Evolutionary conservation across 371 early-diverging fungal genomes (phyloP).

Genomic region (Apophysomyces trapeziformis): DNA sequence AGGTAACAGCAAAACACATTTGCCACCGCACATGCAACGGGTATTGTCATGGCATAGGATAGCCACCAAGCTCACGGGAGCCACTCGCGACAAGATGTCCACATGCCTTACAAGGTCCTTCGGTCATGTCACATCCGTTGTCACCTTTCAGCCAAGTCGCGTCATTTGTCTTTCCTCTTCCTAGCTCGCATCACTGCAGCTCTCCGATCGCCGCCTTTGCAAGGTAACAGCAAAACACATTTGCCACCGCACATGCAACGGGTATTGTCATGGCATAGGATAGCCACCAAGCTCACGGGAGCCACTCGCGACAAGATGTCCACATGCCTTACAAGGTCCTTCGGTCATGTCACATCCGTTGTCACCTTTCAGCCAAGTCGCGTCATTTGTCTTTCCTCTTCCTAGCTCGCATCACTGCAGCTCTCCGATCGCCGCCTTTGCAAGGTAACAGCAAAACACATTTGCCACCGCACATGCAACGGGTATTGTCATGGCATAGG

Average conservation of each 20-base stretch:
- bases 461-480: not conserved
- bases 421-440: not conserved
- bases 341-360: not conserved
- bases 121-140: not conserved
- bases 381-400: not conserved
- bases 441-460: not conserved
- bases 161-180: too few species aligned
- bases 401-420: too few species aligned
- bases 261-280: not conserved
- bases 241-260: not conserved
- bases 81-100: constrained; percentile 1
- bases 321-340: not conserved
- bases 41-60: not conserved
- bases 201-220: too few species aligned
- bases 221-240: not conserved
- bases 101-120: not conserved
- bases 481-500: not conserved
- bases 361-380: not conserved
- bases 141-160: not conserved
- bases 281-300: not conserved
- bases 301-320: not conserved
- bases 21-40: not conserved
- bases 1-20: not conserved
- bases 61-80: not conserved
- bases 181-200: too few species aligned